These are phyloP conservation scores for Hansenula lynferdii DNA, from an alignment of 1,139 yeast species.

Conservation along the genomic window DNA sequence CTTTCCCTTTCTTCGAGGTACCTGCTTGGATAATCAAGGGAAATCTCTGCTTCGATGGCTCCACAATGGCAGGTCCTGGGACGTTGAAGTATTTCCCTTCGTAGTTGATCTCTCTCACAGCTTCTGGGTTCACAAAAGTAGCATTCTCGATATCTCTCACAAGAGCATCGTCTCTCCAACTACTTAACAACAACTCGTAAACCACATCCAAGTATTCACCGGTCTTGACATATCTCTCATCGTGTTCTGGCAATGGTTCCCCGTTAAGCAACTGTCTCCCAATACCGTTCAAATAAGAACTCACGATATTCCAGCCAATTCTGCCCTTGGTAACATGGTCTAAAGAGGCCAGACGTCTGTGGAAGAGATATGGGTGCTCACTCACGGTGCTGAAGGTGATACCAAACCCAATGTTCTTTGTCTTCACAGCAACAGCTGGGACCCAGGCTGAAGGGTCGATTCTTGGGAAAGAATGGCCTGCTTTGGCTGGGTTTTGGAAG, in stretches of 20 bases:
- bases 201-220: slow-evolving; percentile 34
- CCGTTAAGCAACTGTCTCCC: slow-evolving; percentile 33
- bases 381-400: slow-evolving; percentile 35
- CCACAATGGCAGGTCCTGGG: slow-evolving; percentile 34
- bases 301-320: slow-evolving; percentile 38
- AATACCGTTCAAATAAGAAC: slow-evolving; percentile 36
- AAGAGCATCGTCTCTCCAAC: slow-evolving; percentile 38
- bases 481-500: slow-evolving; percentile 30
- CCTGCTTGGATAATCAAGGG: slow-evolving; percentile 42
- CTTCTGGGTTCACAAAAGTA: slow-evolving; percentile 31
- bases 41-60: slow-evolving; percentile 36
- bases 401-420: slow-evolving; percentile 33
- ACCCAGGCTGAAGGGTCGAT: slow-evolving; percentile 34
- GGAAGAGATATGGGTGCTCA: slow-evolving; percentile 35
- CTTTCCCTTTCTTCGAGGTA: slow-evolving; percentile 35
- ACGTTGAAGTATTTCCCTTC: slow-evolving; percentile 33
- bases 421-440: slow-evolving; percentile 35
- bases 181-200: slow-evolving; percentile 32
- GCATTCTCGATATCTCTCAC: slow-evolving; percentile 19
- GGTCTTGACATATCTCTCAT: slow-evolving; percentile 32
- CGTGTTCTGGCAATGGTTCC: slow-evolving; percentile 31
- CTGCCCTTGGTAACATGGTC: slow-evolving; percentile 36
- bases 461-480: slow-evolving; percentile 37
- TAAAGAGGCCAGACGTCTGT: slow-evolving; percentile 36
- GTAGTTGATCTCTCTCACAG: slow-evolving; percentile 31